phyloP scores from a whole-genome alignment of 108 stramenopile species.

The Cyclostephanos invisitatus region DNA sequence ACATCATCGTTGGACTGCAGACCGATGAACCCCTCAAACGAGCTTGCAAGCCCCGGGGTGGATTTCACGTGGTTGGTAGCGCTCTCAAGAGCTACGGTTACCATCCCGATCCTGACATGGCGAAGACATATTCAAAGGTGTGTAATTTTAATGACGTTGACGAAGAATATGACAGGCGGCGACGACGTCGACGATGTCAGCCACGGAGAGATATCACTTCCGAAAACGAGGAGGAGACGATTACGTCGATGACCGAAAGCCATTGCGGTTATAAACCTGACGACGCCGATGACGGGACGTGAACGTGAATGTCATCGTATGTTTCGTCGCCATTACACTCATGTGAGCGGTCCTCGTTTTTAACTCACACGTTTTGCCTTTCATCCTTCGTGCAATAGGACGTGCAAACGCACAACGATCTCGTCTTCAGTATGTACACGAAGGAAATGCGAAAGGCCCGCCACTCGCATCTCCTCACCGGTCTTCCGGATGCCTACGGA shows the following conservation, averaged over 20 bases:
- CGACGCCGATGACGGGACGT: too few species aligned
- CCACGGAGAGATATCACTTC: too few species aligned
- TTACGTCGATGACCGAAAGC: too few species aligned
- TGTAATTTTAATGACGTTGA: not conserved
- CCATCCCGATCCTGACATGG: slow-evolving; percentile 19
- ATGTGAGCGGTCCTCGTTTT: not conserved
- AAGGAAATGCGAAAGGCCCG: slow-evolving; percentile 62
- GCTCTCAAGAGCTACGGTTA: slow-evolving; percentile 67
- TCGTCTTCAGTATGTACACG: slow-evolving; percentile 70
- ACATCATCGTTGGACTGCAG: slow-evolving; percentile 66
- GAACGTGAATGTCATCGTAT: not conserved
- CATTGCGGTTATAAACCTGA: too few species aligned
- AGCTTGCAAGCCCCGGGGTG: slow-evolving; percentile 68
- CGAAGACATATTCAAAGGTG: slow-evolving; percentile 46
- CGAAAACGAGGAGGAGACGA: too few species aligned
- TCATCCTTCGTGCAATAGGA: slow-evolving; percentile 11
- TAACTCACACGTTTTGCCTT: not conserved
- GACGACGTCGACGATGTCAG: too few species aligned
- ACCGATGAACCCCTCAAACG: slow-evolving; percentile 65
- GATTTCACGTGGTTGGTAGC: slow-evolving; percentile 52
- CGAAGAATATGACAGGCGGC: not conserved
- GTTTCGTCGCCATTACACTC: not conserved
- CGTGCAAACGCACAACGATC: slow-evolving; percentile 69
- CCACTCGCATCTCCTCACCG: slow-evolving; percentile 68
- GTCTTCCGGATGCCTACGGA: slow-evolving; percentile 71